A percentile compares a stretch with the other conserved stretches of the same genome.
These are phyloP conservation scores for Gomphus sp. DNA, from an alignment of 1,284 basidiomycete genomes.

Conservation along the genomic window DNA sequence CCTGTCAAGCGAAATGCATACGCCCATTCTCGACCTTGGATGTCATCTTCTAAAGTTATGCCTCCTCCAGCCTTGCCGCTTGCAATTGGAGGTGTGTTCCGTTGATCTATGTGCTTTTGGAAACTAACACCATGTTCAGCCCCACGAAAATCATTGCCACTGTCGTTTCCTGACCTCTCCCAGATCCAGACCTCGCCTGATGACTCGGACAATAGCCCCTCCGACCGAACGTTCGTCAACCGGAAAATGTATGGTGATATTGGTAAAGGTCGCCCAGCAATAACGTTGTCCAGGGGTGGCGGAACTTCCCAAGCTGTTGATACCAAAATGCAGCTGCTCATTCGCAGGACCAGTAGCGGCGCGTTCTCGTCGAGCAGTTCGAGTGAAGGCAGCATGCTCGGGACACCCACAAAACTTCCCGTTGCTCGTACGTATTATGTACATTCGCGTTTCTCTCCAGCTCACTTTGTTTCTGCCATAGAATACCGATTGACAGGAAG, in stretches of 20 bases:
- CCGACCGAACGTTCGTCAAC: slow-evolving; percentile 1
- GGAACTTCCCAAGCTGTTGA: background rate
- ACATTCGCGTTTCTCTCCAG: background rate
- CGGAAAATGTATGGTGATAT: slow-evolving; percentile 46
- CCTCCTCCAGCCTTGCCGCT: background rate
- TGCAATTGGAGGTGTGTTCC: background rate
- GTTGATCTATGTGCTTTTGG: background rate
- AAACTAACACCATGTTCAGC: background rate
- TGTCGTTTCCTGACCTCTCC: slow-evolving; percentile 39
- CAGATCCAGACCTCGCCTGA: slow-evolving; percentile 4
- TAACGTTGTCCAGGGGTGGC: slow-evolving; percentile 19
- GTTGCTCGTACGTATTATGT: slow-evolving; percentile 32
- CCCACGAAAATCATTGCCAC: slow-evolving; percentile 59
- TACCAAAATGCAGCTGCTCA: slow-evolving; percentile 44
- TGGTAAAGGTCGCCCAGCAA: slow-evolving; percentile 52
- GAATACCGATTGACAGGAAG: background rate
- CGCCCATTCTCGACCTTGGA: slow-evolving; percentile 12
- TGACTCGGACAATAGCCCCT: slow-evolving; percentile 30
- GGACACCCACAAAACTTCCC: slow-evolving; percentile 52
- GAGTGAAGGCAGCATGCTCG: slow-evolving; percentile 33
- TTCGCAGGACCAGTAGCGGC: slow-evolving; percentile 68
- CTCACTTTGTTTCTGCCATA: background rate
- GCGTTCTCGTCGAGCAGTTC: slow-evolving; percentile 63
- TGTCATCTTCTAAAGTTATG: slow-evolving; percentile 10
- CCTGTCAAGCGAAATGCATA: slow-evolving; percentile 55